A percentile compares a stretch with the other conserved stretches of the same genome.
These are phyloP conservation scores for Neckera pumila DNA, from an alignment of 225 moss, liverwort and hornwort genomes.

Conservation along the genomic window DNA sequence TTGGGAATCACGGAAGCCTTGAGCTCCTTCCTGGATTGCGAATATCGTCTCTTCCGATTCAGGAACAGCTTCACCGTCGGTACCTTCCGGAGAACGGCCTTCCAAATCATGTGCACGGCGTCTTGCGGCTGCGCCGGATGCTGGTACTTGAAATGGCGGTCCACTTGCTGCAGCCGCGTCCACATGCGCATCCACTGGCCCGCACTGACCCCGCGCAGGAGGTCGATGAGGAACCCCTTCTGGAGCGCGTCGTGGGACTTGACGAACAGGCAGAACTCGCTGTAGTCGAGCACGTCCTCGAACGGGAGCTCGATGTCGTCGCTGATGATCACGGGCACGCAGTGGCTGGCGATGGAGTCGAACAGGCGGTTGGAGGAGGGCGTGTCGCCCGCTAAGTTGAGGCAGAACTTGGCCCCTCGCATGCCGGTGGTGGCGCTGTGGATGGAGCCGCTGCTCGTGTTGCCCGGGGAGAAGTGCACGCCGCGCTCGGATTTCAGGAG, in stretches of 20 bases:
- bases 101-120: slow-evolving; percentile 41
- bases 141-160: slow-evolving; percentile 27
- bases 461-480: slow-evolving; percentile 22
- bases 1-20: neutral
- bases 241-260: slow-evolving; percentile 11
- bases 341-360: slow-evolving; percentile 41
- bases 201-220: slow-evolving; percentile 4
- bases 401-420: slow-evolving; percentile 35
- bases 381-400: slow-evolving; percentile 40
- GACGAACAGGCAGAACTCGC: slow-evolving; percentile 26
- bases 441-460: slow-evolving; percentile 9
- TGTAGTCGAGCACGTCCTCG: slow-evolving; percentile 31
- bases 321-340: slow-evolving; percentile 40
- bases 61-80: neutral
- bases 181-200: slow-evolving; percentile 26
- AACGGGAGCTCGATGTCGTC: slow-evolving; percentile 37
- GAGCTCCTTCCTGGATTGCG: neutral
- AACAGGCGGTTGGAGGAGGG: slow-evolving; percentile 49
- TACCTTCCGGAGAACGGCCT: slow-evolving; percentile 14
- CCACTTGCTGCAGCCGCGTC: slow-evolving; percentile 16
- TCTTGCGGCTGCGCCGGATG: slow-evolving; percentile 19
- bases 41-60: slow-evolving; percentile 4
- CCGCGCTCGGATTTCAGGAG: slow-evolving; percentile 2
- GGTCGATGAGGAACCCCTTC: slow-evolving; percentile 5
- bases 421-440: slow-evolving; percentile 20